A percentile compares a stretch with the other conserved stretches of the same genome.
phyloP scores from a whole-genome alignment of 257 asterid species.

The Knoxia roxburghii region DNA sequence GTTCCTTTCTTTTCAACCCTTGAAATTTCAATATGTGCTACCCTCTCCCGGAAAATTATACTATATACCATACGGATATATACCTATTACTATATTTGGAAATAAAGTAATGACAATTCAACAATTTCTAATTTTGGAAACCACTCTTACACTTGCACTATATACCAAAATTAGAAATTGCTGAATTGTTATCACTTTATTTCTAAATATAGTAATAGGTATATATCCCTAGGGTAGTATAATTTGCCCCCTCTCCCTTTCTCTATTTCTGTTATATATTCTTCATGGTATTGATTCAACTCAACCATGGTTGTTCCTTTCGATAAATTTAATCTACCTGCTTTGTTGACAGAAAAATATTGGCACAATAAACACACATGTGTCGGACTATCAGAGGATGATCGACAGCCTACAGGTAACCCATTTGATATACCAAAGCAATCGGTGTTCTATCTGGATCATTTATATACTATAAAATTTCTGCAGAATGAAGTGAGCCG shows the following conservation, averaged over 20 bases:
- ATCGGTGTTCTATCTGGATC: constrained; percentile 8
- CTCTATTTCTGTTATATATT: neutral
- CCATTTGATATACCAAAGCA: constrained; percentile 10
- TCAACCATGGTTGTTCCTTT: neutral
- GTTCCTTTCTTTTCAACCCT: neutral
- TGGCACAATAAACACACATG: constrained; percentile 71
- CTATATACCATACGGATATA: too few species aligned
- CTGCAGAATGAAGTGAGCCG: constrained; percentile 75
- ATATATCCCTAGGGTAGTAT: too few species aligned
- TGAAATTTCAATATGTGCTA: neutral
- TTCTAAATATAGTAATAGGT: too few species aligned
- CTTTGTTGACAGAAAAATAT: constrained; percentile 68
- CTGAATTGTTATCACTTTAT: too few species aligned
- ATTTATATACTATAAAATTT: constrained; percentile 2
- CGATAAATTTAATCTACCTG: neutral
- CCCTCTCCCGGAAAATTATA: too few species aligned
- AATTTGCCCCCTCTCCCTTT: constrained; percentile 1
- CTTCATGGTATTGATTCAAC: neutral
- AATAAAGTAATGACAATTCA: too few species aligned
- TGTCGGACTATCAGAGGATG: constrained; percentile 91
- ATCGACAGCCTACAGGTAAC: constrained; percentile 87
- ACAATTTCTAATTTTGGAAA: too few species aligned
- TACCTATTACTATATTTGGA: too few species aligned
- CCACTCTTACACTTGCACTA: too few species aligned
- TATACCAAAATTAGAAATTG: too few species aligned